A percentile compares a stretch with the other conserved stretches of the same genome.
Conservation (phyloP, 2,329 filamentous ascomycete species). For the Gremmenia infestans region DNA sequence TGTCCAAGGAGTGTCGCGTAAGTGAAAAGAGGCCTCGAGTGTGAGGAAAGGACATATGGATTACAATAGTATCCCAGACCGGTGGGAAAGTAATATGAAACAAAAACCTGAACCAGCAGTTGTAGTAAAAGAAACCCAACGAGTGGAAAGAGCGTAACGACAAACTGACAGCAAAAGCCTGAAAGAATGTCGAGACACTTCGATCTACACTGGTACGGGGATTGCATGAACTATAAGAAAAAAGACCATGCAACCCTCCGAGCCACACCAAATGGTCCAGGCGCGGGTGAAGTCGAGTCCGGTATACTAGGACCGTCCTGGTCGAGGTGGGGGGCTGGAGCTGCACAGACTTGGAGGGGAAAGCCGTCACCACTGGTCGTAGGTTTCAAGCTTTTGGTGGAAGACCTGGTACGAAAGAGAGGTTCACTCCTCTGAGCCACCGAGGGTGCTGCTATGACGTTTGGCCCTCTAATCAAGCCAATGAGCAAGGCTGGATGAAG, state of each 20-base stretch:
- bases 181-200: conserved; percentile 23
- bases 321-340: conserved; percentile 13
- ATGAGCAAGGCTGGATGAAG: neutral
- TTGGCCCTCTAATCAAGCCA: neutral
- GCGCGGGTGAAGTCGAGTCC: conserved; percentile 23
- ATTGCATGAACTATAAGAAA: conserved; percentile 32
- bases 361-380: conserved; percentile 11
- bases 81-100: conserved; percentile 26
- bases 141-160: conserved; percentile 23
- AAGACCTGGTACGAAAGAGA: conserved; percentile 5
- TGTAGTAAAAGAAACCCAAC: conserved; percentile 22
- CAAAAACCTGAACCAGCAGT: conserved; percentile 32
- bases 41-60: conserved; percentile 23
- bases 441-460: neutral
- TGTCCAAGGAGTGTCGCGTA: conserved; percentile 11
- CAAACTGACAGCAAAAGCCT: conserved; percentile 25
- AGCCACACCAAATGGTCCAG: conserved; percentile 24
- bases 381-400: conserved; percentile 16
- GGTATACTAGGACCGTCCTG: conserved; percentile 16
- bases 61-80: conserved; percentile 26
- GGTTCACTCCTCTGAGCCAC: conserved; percentile 8
- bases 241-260: conserved; percentile 16
- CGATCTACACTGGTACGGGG: conserved; percentile 20
- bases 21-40: conserved; percentile 12
- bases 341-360: conserved; percentile 6